Evolutionary conservation across 2,329 filamentous ascomycete genomes (phyloP).

Genomic region (Rhinocladiella mackenziei): DNA sequence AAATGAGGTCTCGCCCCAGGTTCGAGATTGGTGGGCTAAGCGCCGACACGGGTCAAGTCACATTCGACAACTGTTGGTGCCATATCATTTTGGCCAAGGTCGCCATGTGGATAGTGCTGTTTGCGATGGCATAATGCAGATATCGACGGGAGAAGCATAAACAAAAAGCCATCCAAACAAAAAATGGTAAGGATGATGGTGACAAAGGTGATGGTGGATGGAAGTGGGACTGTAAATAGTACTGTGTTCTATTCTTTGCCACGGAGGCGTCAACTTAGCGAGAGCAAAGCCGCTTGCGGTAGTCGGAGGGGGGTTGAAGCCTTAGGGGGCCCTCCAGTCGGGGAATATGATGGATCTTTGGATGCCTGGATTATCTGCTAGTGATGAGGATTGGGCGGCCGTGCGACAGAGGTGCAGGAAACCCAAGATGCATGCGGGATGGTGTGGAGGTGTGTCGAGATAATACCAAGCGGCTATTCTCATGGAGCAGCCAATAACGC

Average conservation of each 20-base stretch:
- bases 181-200: conserved; percentile 1
- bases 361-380: too few species aligned
- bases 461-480: too few species aligned
- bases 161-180: conserved; percentile 1
- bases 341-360: conserved; percentile 9
- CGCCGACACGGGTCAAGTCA: conserved; percentile 22
- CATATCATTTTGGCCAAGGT: conserved; percentile 5
- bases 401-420: conserved; percentile 9
- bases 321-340: neutral
- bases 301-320: too few species aligned
- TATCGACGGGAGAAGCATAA: conserved; percentile 2
- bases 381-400: conserved; percentile 1
- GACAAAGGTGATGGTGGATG: conserved; percentile 2
- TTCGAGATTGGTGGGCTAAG: conserved; percentile 24
- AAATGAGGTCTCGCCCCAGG: conserved; percentile 4
- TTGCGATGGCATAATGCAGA: conserved; percentile 1
- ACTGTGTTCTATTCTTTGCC: conserved; percentile 23
- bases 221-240: neutral
- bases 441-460: too few species aligned
- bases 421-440: conserved; percentile 12
- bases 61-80: conserved; percentile 9
- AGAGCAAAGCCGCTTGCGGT: too few species aligned
- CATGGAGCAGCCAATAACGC: too few species aligned
- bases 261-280: conserved; percentile 9
- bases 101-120: conserved; percentile 4